Base-by-base conservation (phyloP, 2,329 filamentous ascomycete genomes). In the Orbilia blumenaviensis region DNA sequence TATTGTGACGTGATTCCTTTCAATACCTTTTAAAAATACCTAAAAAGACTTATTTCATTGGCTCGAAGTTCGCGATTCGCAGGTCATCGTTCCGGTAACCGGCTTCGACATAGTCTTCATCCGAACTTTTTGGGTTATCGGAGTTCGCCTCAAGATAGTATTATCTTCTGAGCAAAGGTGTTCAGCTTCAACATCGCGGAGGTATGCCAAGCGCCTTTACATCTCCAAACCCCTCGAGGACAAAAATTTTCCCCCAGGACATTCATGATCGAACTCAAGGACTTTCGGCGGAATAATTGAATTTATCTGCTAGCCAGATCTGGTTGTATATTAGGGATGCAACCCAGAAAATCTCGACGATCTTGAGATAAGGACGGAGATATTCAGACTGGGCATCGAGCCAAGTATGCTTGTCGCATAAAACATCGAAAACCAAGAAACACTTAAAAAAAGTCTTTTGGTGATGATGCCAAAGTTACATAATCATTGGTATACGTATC, bases 1-100 rank as follows among this genome's bases (percentile, higher is more conserved):
- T 76, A 76, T 76, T 76, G 64, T 76, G 64, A 76, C 72, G 50
- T 76, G 64, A 76, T 56, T 58, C 36, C 60, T 64, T 29, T 61
- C 44, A 36, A 23, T 38, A 6, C 8, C n/a, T 58, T 68, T 68
- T 62, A 68, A 54, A 75, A 75, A 46, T n/a, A 54, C 34, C 56
- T 34, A 54, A 63, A 41, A 41, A 54, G 52, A 27, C 21, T 25
- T 14, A 41, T 32, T 41, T 56, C 48, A 68, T 68, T 75, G 71
- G 71, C 38, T 58, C 34, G 41, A 14, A 16, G 38, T 76, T 68
- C 72, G 72, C 72, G 72, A 76, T 63, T 69, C 64, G 64, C 72
- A 68, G 66, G 44, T 41, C 6, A 7, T 76, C 1, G 41, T 76
- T 64, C 72, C 64, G 64, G 38, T 21, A 58, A 27, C 44, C 71